Conservation (phyloP, 2,329 filamentous ascomycete genomes). For the Hyphodiscus sp. region DNA sequence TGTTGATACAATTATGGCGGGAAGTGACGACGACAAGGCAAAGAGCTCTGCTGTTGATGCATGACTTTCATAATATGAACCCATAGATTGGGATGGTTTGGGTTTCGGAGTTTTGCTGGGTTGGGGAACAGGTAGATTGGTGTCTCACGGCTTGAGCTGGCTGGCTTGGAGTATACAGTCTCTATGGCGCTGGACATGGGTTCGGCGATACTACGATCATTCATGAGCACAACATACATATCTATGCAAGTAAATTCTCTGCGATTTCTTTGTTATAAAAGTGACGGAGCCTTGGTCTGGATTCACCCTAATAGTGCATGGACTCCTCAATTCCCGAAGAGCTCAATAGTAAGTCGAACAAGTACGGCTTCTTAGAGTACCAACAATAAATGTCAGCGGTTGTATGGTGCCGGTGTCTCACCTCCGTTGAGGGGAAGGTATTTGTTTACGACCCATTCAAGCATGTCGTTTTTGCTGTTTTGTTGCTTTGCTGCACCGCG, state of each 20-base stretch:
- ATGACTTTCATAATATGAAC: neutral
- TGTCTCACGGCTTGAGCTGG: conserved; percentile 1
- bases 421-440: too few species aligned
- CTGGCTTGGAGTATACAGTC: neutral
- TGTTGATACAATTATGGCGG: conserved; percentile 13
- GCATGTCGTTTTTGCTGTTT: too few species aligned
- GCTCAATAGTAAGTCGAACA: too few species aligned
- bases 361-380: too few species aligned
- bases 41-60: conserved; percentile 18
- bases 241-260: neutral
- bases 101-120: neutral
- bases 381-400: too few species aligned
- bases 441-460: too few species aligned
- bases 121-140: neutral
- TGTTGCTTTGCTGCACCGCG: too few species aligned
- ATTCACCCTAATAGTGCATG: too few species aligned
- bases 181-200: neutral
- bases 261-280: neutral
- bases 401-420: too few species aligned
- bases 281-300: neutral
- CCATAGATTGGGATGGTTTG: neutral
- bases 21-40: conserved; percentile 6
- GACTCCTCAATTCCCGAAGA: too few species aligned
- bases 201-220: neutral
- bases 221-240: neutral